Evolutionary conservation across 768 basidiomycete species (phyloP).

Genomic region (Cystofilobasidium capitatum): DNA sequence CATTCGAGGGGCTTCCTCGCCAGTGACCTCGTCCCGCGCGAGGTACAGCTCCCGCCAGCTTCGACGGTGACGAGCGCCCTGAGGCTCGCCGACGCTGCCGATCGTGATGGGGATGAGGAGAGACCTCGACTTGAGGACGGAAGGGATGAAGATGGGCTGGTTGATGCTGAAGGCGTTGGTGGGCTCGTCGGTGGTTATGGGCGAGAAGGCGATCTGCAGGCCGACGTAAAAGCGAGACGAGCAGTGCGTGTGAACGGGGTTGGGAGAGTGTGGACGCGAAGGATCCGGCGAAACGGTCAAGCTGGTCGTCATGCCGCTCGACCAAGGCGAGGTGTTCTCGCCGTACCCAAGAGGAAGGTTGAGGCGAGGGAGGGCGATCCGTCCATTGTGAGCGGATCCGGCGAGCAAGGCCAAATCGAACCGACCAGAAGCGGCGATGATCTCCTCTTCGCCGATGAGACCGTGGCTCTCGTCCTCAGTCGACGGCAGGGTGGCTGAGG

Average conservation of each 20-base stretch:
- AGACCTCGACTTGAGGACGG: conserved; percentile 1
- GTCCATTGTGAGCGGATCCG: neutral
- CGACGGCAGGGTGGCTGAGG: conserved; percentile 12
- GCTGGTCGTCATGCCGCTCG: conserved; percentile 23
- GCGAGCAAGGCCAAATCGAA: conserved; percentile 21
- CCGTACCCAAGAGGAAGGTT: conserved; percentile 23
- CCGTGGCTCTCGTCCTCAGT: conserved; percentile 15
- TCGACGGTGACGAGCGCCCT: conserved; percentile 22
- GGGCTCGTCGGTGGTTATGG: neutral
- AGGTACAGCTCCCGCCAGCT: conserved; percentile 27
- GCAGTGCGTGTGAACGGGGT: conserved; percentile 16
- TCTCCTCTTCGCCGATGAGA: conserved; percentile 24
- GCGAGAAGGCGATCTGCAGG: conserved; percentile 19
- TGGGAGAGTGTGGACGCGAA: neutral
- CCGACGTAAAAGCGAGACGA: conserved; percentile 22
- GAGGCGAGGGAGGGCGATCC: conserved; percentile 15
- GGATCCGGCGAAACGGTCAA: conserved; percentile 24
- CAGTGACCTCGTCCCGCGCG: conserved; percentile 10
- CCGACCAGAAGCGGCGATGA: conserved; percentile 8
- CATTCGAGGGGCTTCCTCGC: conserved; percentile 20
- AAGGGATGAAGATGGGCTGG: neutral
- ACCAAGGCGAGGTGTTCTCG: neutral
- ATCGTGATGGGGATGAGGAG: conserved; percentile 25
- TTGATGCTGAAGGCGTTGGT: conserved; percentile 2
- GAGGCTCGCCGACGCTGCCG: conserved; percentile 24